Conservation (phyloP, 2,329 filamentous ascomycete species). For the Geosmithia putterillii region DNA sequence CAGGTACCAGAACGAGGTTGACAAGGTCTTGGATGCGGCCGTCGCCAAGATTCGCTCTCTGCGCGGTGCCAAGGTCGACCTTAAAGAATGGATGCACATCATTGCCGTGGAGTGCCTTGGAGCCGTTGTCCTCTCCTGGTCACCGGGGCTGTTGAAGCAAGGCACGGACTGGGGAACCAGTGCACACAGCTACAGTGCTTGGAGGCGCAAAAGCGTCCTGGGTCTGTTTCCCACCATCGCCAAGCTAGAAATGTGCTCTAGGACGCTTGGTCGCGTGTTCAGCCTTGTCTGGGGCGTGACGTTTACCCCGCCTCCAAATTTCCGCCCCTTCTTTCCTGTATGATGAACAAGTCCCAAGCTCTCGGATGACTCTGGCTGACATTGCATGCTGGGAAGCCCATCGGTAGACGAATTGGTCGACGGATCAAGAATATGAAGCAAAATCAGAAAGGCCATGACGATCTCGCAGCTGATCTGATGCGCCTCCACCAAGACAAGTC, state of each 20-base stretch:
- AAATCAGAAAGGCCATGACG: slow-evolving; percentile 19
- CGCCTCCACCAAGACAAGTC: slow-evolving; percentile 29
- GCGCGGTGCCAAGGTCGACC: slow-evolving; percentile 26
- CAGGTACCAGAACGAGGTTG: slow-evolving; percentile 26
- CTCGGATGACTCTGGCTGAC: background rate
- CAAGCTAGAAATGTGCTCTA: slow-evolving; percentile 24
- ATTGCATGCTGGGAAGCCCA: slow-evolving; percentile 13
- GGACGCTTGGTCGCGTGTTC: slow-evolving; percentile 23
- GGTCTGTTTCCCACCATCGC: slow-evolving; percentile 32
- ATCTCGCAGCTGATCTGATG: slow-evolving; percentile 34
- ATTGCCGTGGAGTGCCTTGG: slow-evolving; percentile 38
- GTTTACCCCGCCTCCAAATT: slow-evolving; percentile 27
- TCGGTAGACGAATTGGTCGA: slow-evolving; percentile 17
- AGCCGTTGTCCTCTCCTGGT: slow-evolving; percentile 38
- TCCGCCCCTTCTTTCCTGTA: slow-evolving; percentile 37
- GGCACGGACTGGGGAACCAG: slow-evolving; percentile 33
- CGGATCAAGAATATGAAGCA: slow-evolving; percentile 17
- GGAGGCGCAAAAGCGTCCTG: slow-evolving; percentile 39
- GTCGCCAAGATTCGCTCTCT: slow-evolving; percentile 22
- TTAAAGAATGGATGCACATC: slow-evolving; percentile 46
- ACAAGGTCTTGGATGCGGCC: slow-evolving; percentile 22
- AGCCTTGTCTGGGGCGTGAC: slow-evolving; percentile 30
- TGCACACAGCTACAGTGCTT: slow-evolving; percentile 33
- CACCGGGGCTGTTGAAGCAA: slow-evolving; percentile 30
- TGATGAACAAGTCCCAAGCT: background rate